These are phyloP conservation scores for Fusarium metavorans DNA, from an alignment of 2,329 filamentous ascomycete species.

Conservation along the genomic window DNA sequence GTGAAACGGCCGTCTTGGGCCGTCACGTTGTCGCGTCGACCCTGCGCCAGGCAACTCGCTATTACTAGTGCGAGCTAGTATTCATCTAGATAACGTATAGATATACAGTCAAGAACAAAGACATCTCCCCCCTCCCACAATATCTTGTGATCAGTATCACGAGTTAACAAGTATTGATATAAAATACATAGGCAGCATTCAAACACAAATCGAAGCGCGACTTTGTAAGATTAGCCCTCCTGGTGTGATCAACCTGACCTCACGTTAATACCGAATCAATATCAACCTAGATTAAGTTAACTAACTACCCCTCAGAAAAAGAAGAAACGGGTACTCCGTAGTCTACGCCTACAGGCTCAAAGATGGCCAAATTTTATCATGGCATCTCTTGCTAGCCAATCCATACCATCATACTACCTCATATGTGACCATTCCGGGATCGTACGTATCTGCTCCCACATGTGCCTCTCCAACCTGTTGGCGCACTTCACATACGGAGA, in stretches of 20 bases:
- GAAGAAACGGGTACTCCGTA: not conserved
- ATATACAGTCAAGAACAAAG: not conserved
- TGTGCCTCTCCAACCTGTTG: constrained; percentile 91
- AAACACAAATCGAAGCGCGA: not conserved
- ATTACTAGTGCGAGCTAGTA: not conserved
- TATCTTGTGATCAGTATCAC: not conserved
- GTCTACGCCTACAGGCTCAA: not conserved
- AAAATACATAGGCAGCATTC: not conserved
- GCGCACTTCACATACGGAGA: constrained; percentile 96
- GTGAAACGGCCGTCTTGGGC: not conserved
- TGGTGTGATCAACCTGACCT: not conserved
- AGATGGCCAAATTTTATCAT: not conserved
- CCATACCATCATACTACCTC: constrained; percentile 45
- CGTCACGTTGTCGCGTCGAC: not conserved
- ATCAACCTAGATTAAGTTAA: not conserved
- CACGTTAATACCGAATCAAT: not conserved
- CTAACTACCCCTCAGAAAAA: not conserved
- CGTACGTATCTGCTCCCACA: constrained; percentile 92
- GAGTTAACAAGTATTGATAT: not conserved
- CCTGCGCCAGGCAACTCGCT: not conserved
- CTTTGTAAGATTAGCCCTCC: not conserved
- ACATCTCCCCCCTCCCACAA: too few species aligned
- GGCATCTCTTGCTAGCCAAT: not conserved
- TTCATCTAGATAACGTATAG: not conserved
- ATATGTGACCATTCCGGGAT: constrained; percentile 90